phyloP scores from a whole-genome alignment of 228 moss, liverwort and hornwort genomes.

The Sphagnum fallax region DNA sequence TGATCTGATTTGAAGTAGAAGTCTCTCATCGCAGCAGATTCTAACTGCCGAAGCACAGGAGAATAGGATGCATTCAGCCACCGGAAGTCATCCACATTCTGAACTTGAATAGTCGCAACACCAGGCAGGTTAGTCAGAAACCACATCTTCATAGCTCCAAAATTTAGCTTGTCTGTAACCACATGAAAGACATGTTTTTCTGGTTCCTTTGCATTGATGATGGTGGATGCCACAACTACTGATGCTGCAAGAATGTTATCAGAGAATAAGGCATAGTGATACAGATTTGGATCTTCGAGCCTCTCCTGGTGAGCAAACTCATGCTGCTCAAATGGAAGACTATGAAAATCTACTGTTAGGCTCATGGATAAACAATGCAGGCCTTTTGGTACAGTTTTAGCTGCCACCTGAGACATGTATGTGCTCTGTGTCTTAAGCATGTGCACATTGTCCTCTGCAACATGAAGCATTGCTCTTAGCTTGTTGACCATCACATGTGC shows the following conservation, averaged over 20 bases:
- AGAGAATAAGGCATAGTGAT: constrained; percentile 93
- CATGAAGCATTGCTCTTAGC: constrained; percentile 91
- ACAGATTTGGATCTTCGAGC: constrained; percentile 75
- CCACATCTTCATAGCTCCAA: constrained; percentile 98
- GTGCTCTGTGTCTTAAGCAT: constrained; percentile 86
- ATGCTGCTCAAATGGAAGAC: constrained; percentile 36
- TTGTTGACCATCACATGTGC: constrained; percentile 72
- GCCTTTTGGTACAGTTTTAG: constrained; percentile 87
- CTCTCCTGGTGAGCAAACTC: constrained; percentile 57
- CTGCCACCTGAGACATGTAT: constrained; percentile 88
- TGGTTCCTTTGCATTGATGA: constrained; percentile 71
- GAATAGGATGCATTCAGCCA: constrained; percentile 96
- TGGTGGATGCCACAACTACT: constrained; percentile 90
- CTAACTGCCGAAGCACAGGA: constrained; percentile 87
- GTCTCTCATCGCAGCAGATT: constrained; percentile 78
- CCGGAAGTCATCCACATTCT: constrained; percentile 89
- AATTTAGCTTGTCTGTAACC: constrained; percentile 92
- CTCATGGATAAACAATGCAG: constrained; percentile 91
- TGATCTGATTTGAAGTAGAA: constrained; percentile 87
- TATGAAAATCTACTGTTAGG: constrained; percentile 74
- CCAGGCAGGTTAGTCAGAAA: constrained; percentile 85
- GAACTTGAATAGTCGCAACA: constrained; percentile 73
- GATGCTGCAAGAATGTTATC: constrained; percentile 93
- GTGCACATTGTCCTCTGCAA: constrained; percentile 78
- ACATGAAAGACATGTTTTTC: constrained; percentile 92